Base-by-base conservation (phyloP, 2,329 filamentous ascomycete species). In the Elsinoe batatas region DNA sequence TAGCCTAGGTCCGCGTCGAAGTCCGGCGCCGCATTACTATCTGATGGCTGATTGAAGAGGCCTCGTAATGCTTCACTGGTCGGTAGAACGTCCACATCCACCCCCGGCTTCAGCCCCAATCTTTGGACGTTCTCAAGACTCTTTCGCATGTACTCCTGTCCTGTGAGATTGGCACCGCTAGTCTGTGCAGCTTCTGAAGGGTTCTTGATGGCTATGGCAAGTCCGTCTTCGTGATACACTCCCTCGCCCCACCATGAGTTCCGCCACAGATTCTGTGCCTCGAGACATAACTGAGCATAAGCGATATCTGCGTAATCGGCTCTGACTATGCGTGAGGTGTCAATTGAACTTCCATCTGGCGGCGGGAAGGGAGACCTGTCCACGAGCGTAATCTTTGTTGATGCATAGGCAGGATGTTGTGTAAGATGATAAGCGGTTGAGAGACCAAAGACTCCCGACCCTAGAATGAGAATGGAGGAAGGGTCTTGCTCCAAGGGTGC, bases 281-380 rank as follows among this genome's bases (percentile, higher is more conserved):
- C 74, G 15, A 80, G 77, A 17, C 85, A 89, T 44, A 97, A 81
- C 13, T 76, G 73, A 5, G 88, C 80, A 70, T 97, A 97, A 18
- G 83, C 79, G 0, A 80, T 73, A 65, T 91, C 83, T 4, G 87
- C 84, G 66, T 97, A 97, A 75, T 97, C 91, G 36, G 84, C 77
- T 33, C 81, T 76, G 50, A 84, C 75, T 61, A 84, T 83, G 56
- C 81, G 79, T 18, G 78, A 82, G 44, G 74, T 74, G 66, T 84
- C 81, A 58, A 83, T 71, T 38, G 63, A 65, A 5, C 67, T 60
- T 11, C 61, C 79, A 63, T 82, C 76, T 1, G 78, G 76, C 53
- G 80, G 77, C 18, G 80, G 81, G 56, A 82, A 81, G 2, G 76
- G 69, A 17, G 76, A 73, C 20, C 78, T 72, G 61, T 84, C 81